Base-by-base conservation (phyloP, 768 basidiomycete species). In the Cystofilobasidium ferigula region DNA sequence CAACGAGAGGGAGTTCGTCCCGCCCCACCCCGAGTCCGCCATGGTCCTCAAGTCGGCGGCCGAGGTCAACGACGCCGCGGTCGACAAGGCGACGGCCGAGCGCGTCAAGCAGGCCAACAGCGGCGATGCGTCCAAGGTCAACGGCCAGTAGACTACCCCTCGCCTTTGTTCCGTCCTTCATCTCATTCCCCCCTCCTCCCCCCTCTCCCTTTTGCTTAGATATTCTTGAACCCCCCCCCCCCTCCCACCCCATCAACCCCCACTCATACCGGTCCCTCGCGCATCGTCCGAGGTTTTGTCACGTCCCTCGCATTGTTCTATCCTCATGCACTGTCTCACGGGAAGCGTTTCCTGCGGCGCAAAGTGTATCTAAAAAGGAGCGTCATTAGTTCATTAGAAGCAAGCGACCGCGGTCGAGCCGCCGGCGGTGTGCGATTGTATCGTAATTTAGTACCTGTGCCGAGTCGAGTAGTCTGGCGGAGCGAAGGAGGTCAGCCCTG, bases 401-500 rank as follows among this genome's bases (percentile, higher is more conserved):
- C n/a, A n/a, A n/a, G n/a, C n/a, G n/a, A n/a, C n/a, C n/a, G n/a
- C n/a, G n/a, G n/a, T n/a, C n/a, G n/a, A n/a, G n/a, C n/a, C n/a
- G n/a, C n/a, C n/a, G n/a, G n/a, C n/a, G n/a, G n/a, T n/a, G n/a
- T n/a, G n/a, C n/a, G n/a, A n/a, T n/a, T n/a, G n/a, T n/a, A n/a
- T n/a, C n/a, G n/a, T n/a, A n/a, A 32, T 30, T 30, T 26, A 63
- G 51, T 54, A 24, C 54, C 63, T 81, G 78, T 88, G 86, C 36
- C 87, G 81, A 9, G 87, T 89, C 24, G 87, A 88, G 72, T 89
- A 89, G 73, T 89, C 87, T 88, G 73, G 28, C 20, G 32, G 28
- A 67, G 62, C 40, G 13, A 0, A n/a, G 16, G 26, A 12, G 3
- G 45, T 24, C 56, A 51, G 22, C 51, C n/a, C n/a, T n/a, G 22